Percentiles rank a stretch among this genome's conserved stretches.
These are phyloP conservation scores for Hypoxylon sp. DNA, from an alignment of 2,329 filamentous ascomycete species.

Conservation along the genomic window DNA sequence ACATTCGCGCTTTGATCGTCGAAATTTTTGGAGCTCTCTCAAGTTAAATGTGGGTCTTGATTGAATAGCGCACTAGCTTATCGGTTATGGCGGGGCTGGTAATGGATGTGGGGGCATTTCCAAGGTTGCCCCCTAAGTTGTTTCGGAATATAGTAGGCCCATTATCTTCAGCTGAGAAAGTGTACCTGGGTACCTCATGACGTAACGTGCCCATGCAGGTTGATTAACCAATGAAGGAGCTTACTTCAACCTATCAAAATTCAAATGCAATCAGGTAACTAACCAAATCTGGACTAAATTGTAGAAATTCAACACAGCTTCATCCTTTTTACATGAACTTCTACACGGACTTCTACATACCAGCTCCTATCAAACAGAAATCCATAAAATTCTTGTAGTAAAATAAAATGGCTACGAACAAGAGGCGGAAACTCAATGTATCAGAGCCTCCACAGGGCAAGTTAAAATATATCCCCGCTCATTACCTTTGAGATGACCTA, in stretches of 20 bases:
- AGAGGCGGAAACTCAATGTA: slow-evolving; percentile 59
- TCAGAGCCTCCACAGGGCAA: slow-evolving; percentile 53
- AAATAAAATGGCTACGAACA: slow-evolving; percentile 52
- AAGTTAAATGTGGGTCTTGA: not conserved
- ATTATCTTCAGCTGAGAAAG: not conserved
- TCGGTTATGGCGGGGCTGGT: slow-evolving; percentile 23
- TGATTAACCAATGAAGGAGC: slow-evolving; percentile 9
- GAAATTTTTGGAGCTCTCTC: slow-evolving; percentile 36
- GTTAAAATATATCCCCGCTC: slow-evolving; percentile 31
- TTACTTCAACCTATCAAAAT: not conserved
- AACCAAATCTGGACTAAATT: slow-evolving; percentile 1
- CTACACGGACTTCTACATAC: not conserved
- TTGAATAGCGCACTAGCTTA: not conserved
- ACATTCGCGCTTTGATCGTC: slow-evolving; percentile 10
- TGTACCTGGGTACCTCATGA: not conserved
- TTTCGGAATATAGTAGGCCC: slow-evolving; percentile 7
- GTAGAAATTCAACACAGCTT: slow-evolving; percentile 13
- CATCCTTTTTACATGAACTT: not conserved
- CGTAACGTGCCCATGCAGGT: not conserved
- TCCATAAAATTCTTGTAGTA: not conserved
- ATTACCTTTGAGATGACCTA: not conserved
- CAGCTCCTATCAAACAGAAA: not conserved
- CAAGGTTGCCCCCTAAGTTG: no score
- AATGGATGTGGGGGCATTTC: not conserved
- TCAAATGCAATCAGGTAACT: not conserved